Evolutionary conservation across 345 rosid species (phyloP).

Genomic region (Populus alba): DNA sequence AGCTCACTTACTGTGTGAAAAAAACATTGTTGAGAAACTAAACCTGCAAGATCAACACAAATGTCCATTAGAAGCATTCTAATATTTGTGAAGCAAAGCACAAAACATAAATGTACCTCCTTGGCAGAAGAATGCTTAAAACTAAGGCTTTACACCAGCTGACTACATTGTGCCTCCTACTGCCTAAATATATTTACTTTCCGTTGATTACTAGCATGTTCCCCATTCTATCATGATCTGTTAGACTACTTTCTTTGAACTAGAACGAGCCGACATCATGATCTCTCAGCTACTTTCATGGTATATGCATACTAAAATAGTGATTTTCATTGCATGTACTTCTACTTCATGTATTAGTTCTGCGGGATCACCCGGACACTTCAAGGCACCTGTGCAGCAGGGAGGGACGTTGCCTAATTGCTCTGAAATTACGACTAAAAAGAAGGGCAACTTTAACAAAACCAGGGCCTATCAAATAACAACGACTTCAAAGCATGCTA

Average conservation of each 20-base stretch:
- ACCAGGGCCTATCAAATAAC: neutral
- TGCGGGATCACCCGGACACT: neutral
- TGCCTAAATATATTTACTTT: too few relatives aligned
- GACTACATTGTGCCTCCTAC: neutral
- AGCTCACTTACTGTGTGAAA: slow-evolving; percentile 79
- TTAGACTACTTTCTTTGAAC: neutral
- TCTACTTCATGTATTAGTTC: neutral
- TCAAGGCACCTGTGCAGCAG: neutral
- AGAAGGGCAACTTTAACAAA: neutral
- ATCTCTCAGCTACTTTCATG: neutral
- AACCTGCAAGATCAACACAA: slow-evolving; percentile 67
- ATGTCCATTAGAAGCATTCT: slow-evolving; percentile 10
- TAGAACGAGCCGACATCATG: too few relatives aligned
- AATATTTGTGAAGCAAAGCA: slow-evolving; percentile 1
- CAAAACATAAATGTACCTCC: neutral
- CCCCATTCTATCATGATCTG: neutral
- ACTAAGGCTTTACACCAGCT: neutral
- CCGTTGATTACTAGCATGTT: neutral
- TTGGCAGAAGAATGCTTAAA: neutral
- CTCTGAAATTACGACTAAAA: neutral
- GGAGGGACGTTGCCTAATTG: neutral
- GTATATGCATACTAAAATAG: neutral
- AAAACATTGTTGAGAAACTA: slow-evolving; percentile 99
- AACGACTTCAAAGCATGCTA: slow-evolving; percentile 20
- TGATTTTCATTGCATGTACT: neutral